Evolutionary conservation across 2,329 filamentous ascomycete species (phyloP), one percentile per base, ranked within the genome.

Genomic region (Monascus ruber): DNA sequence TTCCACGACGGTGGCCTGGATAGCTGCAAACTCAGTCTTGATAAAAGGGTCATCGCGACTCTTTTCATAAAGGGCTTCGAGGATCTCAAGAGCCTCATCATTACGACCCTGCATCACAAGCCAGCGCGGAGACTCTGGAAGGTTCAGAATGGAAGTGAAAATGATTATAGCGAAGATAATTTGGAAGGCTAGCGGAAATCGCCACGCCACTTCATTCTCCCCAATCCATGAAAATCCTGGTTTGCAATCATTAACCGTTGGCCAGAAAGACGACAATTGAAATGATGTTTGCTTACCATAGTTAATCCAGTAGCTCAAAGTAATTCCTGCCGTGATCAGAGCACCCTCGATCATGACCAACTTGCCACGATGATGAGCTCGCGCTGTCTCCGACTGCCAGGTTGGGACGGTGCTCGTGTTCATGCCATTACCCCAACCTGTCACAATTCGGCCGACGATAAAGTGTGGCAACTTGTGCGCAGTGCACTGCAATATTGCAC

Each of bases 321-420:
- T 29, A 9, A 40, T 31, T 7, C 38, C 38, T 10, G n/a, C 28
- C 5, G 28, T 11, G 11, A 17, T 11, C 25, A 40, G n/a, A 3
- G 26, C 32, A 3, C 32, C 32, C n/a, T 40, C 38, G 3, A 35
- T 11, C 33, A 71, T 74, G 45, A 75, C 74, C 36, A 75, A 55
- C 25, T 72, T 64, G 34, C 73, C 73, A 35, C 72, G 65, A 50
- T 73, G 73, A 42, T 67, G 66, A 0, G 70, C 64, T 36, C 54
- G 59, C 2, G 63, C 62, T 47, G 63, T 67, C 42, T 69, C 66
- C 8, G 63, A 61, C 53, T 68, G 64, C 40, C 66, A 70, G 3
- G 61, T 64, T 2, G 66, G 66, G 24, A 68, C 65, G 0, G 64
- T 68, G 4, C 56, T 58, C 4, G 64, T 68, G 49, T 69, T 69